These are phyloP conservation scores for Micractinium sp. DNA, from an alignment of 139 green algal genomes.

Conservation along the genomic window DNA sequence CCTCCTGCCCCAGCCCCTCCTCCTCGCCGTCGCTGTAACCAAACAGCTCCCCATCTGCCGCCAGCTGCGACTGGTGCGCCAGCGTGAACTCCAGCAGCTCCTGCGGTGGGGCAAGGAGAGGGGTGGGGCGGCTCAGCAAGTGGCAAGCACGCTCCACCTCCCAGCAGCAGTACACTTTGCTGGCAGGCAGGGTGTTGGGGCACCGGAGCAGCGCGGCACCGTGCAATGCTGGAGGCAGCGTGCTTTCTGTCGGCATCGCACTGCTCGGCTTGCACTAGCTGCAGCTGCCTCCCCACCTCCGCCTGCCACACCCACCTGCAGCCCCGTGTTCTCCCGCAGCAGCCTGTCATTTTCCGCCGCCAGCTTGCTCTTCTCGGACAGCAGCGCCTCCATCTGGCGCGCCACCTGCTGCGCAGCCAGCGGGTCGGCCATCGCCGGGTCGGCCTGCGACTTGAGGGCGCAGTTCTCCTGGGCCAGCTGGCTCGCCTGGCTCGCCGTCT, in stretches of 20 bases:
- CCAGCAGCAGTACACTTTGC: neutral
- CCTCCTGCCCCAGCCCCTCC: no score
- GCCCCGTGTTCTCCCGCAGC: constrained; percentile 55
- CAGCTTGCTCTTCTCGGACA: constrained; percentile 61
- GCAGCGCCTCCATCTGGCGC: constrained; percentile 58
- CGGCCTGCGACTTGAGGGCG: neutral
- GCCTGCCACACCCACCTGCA: constrained; percentile 49
- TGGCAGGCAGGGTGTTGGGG: neutral
- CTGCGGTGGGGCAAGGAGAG: neutral
- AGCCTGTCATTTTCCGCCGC: constrained; percentile 64
- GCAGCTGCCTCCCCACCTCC: neutral
- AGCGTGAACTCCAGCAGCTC: constrained; percentile 51
- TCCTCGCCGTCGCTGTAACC: constrained; percentile 1
- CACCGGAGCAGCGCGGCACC: neutral
- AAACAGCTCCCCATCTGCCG: constrained; percentile 48
- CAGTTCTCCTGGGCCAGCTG: constrained; percentile 32
- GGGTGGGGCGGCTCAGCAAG: neutral
- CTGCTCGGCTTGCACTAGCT: neutral
- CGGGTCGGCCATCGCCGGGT: constrained; percentile 18
- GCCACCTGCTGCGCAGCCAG: constrained; percentile 33
- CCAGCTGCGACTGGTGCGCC: constrained; percentile 10
- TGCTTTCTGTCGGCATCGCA: neutral
- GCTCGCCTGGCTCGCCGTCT: constrained; percentile 2
- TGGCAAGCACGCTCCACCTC: no score
- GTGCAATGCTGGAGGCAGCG: neutral